These are phyloP conservation scores for Cytospora schulzeri DNA, from an alignment of 2,329 filamentous ascomycete genomes.

Conservation along the genomic window DNA sequence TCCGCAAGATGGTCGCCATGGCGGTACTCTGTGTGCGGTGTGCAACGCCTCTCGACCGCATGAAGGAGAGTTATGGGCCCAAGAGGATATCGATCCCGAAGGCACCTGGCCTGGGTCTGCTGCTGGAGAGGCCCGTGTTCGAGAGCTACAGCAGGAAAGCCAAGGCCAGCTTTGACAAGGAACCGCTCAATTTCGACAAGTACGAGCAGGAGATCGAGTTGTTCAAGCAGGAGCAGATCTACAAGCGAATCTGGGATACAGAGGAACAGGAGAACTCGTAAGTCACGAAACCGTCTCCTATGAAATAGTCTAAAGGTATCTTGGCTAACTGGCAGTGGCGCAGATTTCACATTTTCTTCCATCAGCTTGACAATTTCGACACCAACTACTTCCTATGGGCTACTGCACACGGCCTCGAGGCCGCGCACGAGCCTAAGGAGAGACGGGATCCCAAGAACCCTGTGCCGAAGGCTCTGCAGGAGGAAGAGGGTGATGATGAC, in stretches of 20 bases:
- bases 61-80: slow-evolving; percentile 72
- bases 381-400: slow-evolving; percentile 75
- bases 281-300: slow-evolving; percentile 43
- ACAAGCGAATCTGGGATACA: slow-evolving; percentile 85
- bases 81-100: slow-evolving; percentile 87
- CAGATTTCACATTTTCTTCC: slow-evolving; percentile 77
- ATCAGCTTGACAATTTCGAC: slow-evolving; percentile 75
- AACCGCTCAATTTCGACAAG: slow-evolving; percentile 76
- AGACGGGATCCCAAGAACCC: slow-evolving; percentile 38
- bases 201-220: slow-evolving; percentile 78
- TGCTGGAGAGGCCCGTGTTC: slow-evolving; percentile 91
- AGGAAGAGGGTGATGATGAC: slow-evolving; percentile 55
- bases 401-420: slow-evolving; percentile 68
- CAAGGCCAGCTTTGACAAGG: slow-evolving; percentile 61
- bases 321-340: not conserved
- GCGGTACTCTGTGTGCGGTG: slow-evolving; percentile 81
- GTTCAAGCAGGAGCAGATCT: slow-evolving; percentile 93
- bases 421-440: slow-evolving; percentile 53
- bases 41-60: slow-evolving; percentile 71
- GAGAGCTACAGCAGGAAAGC: slow-evolving; percentile 82
- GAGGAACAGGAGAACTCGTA: slow-evolving; percentile 87
- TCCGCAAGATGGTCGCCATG: slow-evolving; percentile 98
- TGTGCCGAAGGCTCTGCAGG: slow-evolving; percentile 45
- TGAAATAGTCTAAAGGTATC: not conserved
- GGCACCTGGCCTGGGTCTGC: slow-evolving; percentile 82